Evolutionary conservation across 179 eudicot genomes (phyloP).

Genomic region (Gypsophila paniculata): DNA sequence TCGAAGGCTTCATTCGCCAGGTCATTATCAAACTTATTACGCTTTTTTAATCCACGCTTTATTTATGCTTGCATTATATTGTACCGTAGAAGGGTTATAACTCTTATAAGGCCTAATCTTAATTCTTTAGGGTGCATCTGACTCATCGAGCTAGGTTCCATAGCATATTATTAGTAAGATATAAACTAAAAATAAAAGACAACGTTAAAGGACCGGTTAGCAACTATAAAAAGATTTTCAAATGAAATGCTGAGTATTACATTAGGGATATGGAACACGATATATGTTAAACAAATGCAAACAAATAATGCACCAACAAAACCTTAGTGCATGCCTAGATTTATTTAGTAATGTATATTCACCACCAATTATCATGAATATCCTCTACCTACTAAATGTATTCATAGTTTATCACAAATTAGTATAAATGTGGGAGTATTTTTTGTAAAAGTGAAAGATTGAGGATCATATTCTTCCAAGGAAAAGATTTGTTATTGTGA

Average conservation of each 20-base stretch:
- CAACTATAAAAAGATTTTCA: no score
- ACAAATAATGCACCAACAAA: conserved; percentile 11
- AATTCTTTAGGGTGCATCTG: background rate
- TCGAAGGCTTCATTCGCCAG: conserved; percentile 96
- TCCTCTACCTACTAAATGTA: background rate
- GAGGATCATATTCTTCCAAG: conserved; percentile 13
- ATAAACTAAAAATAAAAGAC: no score
- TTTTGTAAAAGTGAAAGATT: background rate
- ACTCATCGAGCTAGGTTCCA: no score
- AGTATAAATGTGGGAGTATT: background rate
- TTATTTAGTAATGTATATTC: background rate
- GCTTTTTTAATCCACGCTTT: background rate
- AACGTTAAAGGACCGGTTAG: no score
- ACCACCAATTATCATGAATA: background rate
- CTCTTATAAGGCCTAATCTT: conserved; percentile 15
- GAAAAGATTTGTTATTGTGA: conserved; percentile 3
- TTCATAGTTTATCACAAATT: background rate
- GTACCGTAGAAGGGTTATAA: background rate
- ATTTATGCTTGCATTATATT: background rate
- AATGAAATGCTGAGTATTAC: no score
- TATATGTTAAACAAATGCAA: background rate
- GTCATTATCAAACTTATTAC: no score
- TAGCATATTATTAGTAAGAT: no score
- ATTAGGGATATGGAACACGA: background rate
- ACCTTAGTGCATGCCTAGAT: conserved; percentile 14